phyloP scores from a whole-genome alignment of 805 yeast species.

The Metschnikowia similis region DNA sequence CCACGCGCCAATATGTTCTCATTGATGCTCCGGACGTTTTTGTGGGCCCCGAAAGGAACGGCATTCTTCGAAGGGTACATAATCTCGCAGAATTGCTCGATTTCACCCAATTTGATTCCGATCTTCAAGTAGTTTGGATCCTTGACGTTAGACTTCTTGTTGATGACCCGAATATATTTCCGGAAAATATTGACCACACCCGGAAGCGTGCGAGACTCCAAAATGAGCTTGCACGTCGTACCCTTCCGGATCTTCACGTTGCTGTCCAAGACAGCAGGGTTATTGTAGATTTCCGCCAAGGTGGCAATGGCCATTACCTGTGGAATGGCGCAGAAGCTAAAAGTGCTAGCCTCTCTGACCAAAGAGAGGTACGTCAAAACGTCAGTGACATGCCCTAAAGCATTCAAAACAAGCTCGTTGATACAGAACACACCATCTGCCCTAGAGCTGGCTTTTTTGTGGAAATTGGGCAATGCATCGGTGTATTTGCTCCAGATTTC shows the following conservation, averaged over 20 bases:
- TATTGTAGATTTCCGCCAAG: constrained; percentile 77
- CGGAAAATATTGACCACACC: constrained; percentile 77
- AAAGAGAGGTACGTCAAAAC: constrained; percentile 70
- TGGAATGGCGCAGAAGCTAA: constrained; percentile 94
- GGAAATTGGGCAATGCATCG: constrained; percentile 56
- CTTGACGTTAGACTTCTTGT: constrained; percentile 68
- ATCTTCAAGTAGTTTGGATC: constrained; percentile 86
- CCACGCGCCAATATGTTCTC: constrained; percentile 35
- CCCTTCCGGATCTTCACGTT: constrained; percentile 91
- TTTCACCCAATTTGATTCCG: constrained; percentile 81
- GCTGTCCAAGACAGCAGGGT: constrained; percentile 61
- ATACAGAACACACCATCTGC: constrained; percentile 69
- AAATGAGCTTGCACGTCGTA: constrained; percentile 70
- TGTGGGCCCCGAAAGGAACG: constrained; percentile 50
- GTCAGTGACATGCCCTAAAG: constrained; percentile 73
- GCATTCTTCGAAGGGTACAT: constrained; percentile 54
- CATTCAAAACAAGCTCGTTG: constrained; percentile 74
- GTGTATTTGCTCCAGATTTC: constrained; percentile 89
- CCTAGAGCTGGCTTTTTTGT: constrained; percentile 38
- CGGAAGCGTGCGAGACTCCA: constrained; percentile 67
- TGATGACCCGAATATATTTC: constrained; percentile 67
- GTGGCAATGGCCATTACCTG: constrained; percentile 99
- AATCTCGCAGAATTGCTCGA: constrained; percentile 81
- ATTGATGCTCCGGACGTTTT: constrained; percentile 33
- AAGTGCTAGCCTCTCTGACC: constrained; percentile 75